These are phyloP conservation scores for Plantago major DNA, from an alignment of 257 asterid genomes.

Conservation along the genomic window DNA sequence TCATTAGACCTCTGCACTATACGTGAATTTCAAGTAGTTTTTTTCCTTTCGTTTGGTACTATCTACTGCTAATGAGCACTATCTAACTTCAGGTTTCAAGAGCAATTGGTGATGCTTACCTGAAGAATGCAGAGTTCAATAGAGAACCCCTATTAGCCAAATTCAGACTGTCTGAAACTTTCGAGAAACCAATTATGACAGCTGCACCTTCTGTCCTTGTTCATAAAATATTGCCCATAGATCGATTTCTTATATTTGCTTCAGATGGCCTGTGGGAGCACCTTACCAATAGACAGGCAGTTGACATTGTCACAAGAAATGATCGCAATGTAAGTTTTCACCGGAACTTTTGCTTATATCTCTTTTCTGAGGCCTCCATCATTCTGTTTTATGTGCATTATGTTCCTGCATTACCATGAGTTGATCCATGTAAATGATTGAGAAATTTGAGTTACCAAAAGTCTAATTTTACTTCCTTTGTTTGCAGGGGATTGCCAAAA, in stretches of 20 bases:
- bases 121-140: slow-evolving; percentile 79
- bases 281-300: slow-evolving; percentile 88
- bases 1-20: too few relatives aligned
- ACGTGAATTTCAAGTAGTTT: background rate
- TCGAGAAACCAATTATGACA: slow-evolving; percentile 58
- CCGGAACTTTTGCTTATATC: background rate
- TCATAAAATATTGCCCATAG: slow-evolving; percentile 56
- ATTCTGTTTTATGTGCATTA: too few relatives aligned
- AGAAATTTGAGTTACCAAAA: too few relatives aligned
- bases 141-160: slow-evolving; percentile 65
- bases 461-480: too few relatives aligned
- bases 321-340: slow-evolving; percentile 49
- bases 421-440: too few relatives aligned
- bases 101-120: slow-evolving; percentile 95
- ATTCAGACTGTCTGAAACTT: slow-evolving; percentile 60
- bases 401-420: too few relatives aligned
- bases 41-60: background rate
- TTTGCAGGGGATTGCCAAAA: too few relatives aligned
- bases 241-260: slow-evolving; percentile 77
- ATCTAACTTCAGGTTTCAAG: slow-evolving; percentile 50
- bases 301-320: slow-evolving; percentile 58
- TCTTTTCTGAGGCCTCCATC: slow-evolving; percentile 1
- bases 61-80: background rate
- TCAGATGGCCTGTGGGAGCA: slow-evolving; percentile 99
- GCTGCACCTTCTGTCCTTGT: slow-evolving; percentile 73